Evolutionary conservation across 169 alveolate genomes (phyloP), one percentile per base, ranked within the genome.

Genomic region (Cryptosporidium sp.): DNA sequence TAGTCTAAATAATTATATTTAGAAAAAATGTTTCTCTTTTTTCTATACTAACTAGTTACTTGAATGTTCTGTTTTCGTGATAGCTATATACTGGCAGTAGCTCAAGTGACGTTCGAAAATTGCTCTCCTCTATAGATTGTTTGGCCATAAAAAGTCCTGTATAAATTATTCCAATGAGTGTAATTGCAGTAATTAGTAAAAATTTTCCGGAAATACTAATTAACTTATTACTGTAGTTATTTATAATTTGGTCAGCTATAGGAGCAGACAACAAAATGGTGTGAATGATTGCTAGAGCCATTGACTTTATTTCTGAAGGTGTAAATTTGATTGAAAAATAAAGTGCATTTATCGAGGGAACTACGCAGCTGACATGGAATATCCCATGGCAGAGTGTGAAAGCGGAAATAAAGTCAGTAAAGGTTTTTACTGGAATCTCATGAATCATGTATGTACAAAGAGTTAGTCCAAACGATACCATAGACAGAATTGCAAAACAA

Each of bases 381-480:
- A 80, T 50, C n/a, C 89, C 89, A 62, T 80, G 89, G 16, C 89
- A 80, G 18, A 80, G 75, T 35, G 50, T 59, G 52, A 80, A 80
- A 23, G 89, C 89, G 16, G 69, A 59, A 35, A 67, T 14, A 41
- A 80, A 80, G 31, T 80, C 89, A 12, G 33, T n/a, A 80, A 80
- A 80, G 52, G 89, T 23, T 33, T 80, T 80, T 12, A 80, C 65
- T 21, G 89, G 89, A 18, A 80, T 80, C 23, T 80, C 80, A 65
- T 67, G 75, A 5, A 80, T 26, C 52, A 26, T 80, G 21, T 37
- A 62, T 41, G 75, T 80, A 23, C 89, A 43, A 8, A 80, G 26
- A 9, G 89, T 62, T 26, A 80, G 48, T 31, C 89, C 89, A 80
- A 67, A 80, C 7, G 89, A 80, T 18, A 65, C 89, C 52, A 59